phyloP scores from a whole-genome alignment of 768 basidiomycete species.

The Phanerochaete sordida region DNA sequence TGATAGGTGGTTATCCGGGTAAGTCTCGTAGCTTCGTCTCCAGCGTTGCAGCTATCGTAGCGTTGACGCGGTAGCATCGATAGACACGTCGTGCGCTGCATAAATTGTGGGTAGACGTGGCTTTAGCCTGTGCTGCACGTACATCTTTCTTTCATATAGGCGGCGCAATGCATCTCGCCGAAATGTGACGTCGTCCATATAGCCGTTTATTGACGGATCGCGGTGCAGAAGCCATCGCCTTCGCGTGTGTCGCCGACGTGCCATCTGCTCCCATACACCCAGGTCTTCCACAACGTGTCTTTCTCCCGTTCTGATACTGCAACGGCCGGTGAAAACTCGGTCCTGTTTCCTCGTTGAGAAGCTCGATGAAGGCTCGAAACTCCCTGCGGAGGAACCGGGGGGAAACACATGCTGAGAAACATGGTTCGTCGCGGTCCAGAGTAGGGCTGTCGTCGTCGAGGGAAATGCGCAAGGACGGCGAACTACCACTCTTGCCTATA shows the following conservation, averaged over 20 bases:
- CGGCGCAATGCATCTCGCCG: neutral
- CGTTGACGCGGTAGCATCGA: too few relatives aligned
- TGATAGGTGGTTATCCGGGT: neutral
- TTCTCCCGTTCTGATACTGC: constrained; percentile 3
- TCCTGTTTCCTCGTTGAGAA: neutral
- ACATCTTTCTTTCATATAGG: neutral
- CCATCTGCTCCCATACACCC: neutral
- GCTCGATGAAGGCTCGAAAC: neutral
- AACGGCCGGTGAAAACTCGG: constrained; percentile 14
- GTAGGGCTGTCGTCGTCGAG: neutral
- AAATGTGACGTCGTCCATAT: neutral
- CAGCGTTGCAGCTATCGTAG: too few relatives aligned
- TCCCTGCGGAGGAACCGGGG: constrained; percentile 10
- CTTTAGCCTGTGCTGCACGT: neutral
- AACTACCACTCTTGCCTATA: constrained; percentile 11
- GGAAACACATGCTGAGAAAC: neutral
- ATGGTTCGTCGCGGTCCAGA: neutral
- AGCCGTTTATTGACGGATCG: neutral
- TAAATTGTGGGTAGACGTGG: too few relatives aligned
- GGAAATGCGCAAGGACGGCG: neutral
- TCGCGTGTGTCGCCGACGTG: neutral
- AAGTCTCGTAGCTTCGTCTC: neutral
- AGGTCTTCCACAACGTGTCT: neutral
- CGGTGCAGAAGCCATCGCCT: neutral
- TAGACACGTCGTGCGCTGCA: too few relatives aligned